A percentile compares a stretch with the other conserved stretches of the same genome.
phyloP scores from a whole-genome alignment of 164 flowering plant genomes.

The Magnolia officinalis region DNA sequence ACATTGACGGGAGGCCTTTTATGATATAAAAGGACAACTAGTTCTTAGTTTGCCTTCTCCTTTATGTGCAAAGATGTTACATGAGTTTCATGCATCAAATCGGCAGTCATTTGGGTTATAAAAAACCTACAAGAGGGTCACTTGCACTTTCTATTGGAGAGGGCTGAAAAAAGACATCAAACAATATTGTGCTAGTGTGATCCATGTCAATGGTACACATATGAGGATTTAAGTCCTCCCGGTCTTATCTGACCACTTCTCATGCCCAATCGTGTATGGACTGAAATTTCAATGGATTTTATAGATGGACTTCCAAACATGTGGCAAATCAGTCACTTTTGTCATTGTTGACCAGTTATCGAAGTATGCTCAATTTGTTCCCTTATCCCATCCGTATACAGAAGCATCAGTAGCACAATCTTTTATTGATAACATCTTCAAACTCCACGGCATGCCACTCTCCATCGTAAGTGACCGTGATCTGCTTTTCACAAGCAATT shows the following conservation, averaged over 20 bases:
- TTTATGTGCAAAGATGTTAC: no score
- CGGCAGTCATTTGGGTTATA: neutral
- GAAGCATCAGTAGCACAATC: neutral
- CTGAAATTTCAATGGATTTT: neutral
- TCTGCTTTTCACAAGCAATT: conserved; percentile 4
- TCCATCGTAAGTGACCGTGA: conserved; percentile 11
- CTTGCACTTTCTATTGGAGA: neutral
- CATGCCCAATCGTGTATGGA: neutral
- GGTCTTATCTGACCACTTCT: conserved; percentile 1
- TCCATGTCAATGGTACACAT: neutral
- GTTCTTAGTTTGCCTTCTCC: no score
- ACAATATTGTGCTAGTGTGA: neutral
- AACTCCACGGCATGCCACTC: conserved; percentile 7
- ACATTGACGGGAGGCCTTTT: no score
- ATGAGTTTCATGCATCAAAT: neutral
- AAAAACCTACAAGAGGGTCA: neutral
- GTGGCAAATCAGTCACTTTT: neutral
- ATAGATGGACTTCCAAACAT: conserved; percentile 1
- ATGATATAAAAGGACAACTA: no score
- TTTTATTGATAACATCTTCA: neutral
- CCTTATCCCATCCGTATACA: neutral
- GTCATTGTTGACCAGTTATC: conserved; percentile 1
- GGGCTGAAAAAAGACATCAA: neutral
- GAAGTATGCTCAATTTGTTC: neutral
- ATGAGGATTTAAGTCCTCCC: neutral